Evolutionary conservation across 2,329 filamentous ascomycete species (phyloP), one percentile per base, ranked within the genome.

Genomic region (Alternaria angustiovoidea): DNA sequence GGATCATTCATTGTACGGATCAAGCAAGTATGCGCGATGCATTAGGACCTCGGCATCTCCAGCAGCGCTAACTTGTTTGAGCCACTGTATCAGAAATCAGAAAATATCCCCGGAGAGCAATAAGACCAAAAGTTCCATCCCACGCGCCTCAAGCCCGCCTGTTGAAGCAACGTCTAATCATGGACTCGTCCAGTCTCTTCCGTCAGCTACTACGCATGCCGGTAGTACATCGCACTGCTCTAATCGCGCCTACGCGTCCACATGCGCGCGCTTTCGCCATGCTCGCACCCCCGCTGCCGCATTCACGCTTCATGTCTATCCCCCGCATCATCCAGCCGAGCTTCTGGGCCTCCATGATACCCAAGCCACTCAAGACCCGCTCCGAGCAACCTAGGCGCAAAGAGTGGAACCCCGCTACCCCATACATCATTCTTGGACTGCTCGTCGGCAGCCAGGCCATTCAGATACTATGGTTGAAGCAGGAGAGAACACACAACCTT

Each of bases 361-460:
- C 78, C 4, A 73, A 67, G 36, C 69, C 73, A 11, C 57, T 78
- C 14, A 70, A 69, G 22, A 53, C 52, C 2, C 55, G 55, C 43
- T 38, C 56, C 14, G n/a, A 51, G 24, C 38, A 55, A 16, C 57
- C 69, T n/a, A 57, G 59, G 39, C 20, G 73, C 4, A 73, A 77
- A 65, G 76, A 75, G n/a, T 81, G 80, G 78, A 82, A 83, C 20
- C 85, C 93, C 24, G 85, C 85, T 2, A 85, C 93, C 16, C 68
- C 86, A 61, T 94, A 91, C 79, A 88, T 94, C 59, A 73, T 87
- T 59, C 76, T 88, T 2, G 83, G 91, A 6, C 83, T 93, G 41
- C 85, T 98, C 64, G 94, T 98, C 65, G 96, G 96, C 4, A 97
- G 93, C 63, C 96, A 97, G 84, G 92, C 94, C 14, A 97, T 99